phyloP scores from a whole-genome alignment of 331 rosid genomes.

The Malus hybrid region DNA sequence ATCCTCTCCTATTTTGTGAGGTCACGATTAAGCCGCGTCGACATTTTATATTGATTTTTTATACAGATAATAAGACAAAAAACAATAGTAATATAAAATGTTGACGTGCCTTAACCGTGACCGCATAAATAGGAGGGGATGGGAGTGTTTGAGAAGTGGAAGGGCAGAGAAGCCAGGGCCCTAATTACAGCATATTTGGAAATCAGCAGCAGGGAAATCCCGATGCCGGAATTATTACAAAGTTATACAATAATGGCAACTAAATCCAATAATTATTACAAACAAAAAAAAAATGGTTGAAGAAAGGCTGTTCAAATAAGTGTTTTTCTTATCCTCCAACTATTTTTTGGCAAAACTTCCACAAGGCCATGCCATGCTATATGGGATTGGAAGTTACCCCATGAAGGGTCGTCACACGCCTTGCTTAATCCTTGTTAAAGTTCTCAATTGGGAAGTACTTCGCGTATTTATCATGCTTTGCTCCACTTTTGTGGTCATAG shows the following conservation, averaged over 20 bases:
- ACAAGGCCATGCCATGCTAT: background rate
- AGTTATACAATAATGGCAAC: no score
- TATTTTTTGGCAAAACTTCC: background rate
- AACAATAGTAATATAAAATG: no score
- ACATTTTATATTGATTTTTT: no score
- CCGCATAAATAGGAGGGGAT: no score
- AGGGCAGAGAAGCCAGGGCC: no score
- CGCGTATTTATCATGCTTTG: slow-evolving; percentile 35
- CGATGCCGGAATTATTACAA: background rate
- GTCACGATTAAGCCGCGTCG: no score
- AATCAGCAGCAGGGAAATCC: background rate
- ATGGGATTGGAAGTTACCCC: background rate
- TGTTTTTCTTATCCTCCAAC: slow-evolving; percentile 4
- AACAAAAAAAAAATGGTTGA: background rate
- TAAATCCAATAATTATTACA: background rate
- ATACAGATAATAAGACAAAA: no score
- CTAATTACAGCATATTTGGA: background rate
- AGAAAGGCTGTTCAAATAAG: background rate
- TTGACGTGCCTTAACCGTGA: no score
- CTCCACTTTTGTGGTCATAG: slow-evolving; percentile 50
- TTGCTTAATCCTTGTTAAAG: slow-evolving; percentile 34
- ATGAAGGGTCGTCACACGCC: background rate
- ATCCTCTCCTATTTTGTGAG: no score
- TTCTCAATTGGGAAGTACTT: slow-evolving; percentile 26
- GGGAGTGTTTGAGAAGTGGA: no score